A percentile compares a stretch with the other conserved stretches of the same genome.
These are phyloP conservation scores for Nyssa sinensis DNA, from an alignment of 148 eudicot genomes.

Conservation along the genomic window DNA sequence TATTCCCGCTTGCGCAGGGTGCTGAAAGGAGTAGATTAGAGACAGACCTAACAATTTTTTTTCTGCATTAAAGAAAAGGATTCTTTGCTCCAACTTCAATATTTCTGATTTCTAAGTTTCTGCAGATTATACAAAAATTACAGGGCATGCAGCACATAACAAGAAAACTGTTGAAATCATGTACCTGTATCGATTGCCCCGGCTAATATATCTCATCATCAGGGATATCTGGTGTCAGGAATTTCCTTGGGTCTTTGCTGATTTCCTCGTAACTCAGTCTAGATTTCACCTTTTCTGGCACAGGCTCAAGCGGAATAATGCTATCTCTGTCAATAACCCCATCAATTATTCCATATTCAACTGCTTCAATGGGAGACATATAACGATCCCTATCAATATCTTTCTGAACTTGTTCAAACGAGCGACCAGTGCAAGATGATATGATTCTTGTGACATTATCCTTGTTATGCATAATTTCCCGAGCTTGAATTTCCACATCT, in stretches of 20 bases:
- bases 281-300: slow-evolving; percentile 64
- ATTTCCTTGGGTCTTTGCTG: slow-evolving; percentile 61
- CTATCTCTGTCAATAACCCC: slow-evolving; percentile 76
- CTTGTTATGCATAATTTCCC: slow-evolving; percentile 71
- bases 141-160: not conserved
- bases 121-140: too few relatives aligned
- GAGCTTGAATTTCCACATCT: slow-evolving; percentile 78
- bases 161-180: not conserved
- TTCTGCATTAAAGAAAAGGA: too few relatives aligned
- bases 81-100: too few relatives aligned
- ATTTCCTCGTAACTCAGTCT: slow-evolving; percentile 48
- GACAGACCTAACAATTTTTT: too few relatives aligned
- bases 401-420: slow-evolving; percentile 69
- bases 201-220: slow-evolving; percentile 71
- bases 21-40: too few relatives aligned
- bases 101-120: too few relatives aligned
- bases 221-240: slow-evolving; percentile 72
- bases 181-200: slow-evolving; percentile 12
- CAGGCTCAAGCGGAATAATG: slow-evolving; percentile 77
- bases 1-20: too few relatives aligned
- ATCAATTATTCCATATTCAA: slow-evolving; percentile 87
- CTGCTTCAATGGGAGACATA: slow-evolving; percentile 93
- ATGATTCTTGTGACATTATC: slow-evolving; percentile 52
- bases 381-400: slow-evolving; percentile 86
- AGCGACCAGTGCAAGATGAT: slow-evolving; percentile 60